Conservation (phyloP, 805 yeast species). For the Barnettozyma sp. region DNA sequence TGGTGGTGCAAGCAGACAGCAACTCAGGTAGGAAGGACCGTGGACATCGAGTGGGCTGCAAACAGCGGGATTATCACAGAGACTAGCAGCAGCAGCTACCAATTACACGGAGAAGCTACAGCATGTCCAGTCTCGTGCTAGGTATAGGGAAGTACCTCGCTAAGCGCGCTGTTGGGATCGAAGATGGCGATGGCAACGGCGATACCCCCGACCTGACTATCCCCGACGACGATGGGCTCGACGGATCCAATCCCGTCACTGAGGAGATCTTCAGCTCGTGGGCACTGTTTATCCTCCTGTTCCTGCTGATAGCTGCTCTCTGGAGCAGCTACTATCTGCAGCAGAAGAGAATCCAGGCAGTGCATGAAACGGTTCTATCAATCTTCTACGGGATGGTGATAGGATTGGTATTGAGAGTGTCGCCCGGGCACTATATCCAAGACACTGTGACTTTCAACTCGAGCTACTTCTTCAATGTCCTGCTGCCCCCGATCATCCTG, state of each 20-base stretch:
- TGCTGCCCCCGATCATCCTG: constrained; percentile 92
- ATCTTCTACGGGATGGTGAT: constrained; percentile 96
- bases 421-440: constrained; percentile 96
- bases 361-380: constrained; percentile 96
- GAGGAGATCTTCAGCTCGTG: constrained; percentile 96
- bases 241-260: constrained; percentile 71
- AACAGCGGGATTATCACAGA: too few relatives aligned
- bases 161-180: constrained; percentile 23
- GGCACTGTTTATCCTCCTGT: constrained; percentile 86
- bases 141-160: constrained; percentile 20
- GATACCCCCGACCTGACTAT: constrained; percentile 31
- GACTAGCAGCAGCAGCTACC: not conserved
- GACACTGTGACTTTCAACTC: constrained; percentile 94
- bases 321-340: constrained; percentile 95
- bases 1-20: too few relatives aligned
- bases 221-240: constrained; percentile 46
- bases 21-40: too few relatives aligned
- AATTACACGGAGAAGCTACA: not conserved
- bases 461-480: constrained; percentile 85
- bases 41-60: too few relatives aligned
- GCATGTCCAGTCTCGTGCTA: constrained; percentile 21
- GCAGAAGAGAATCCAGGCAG: constrained; percentile 83
- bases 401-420: constrained; percentile 80
- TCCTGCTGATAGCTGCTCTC: constrained; percentile 75
- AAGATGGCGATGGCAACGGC: constrained; percentile 20